phyloP scores from a whole-genome alignment of 2,329 filamentous ascomycete species.

The Alternaria sp. region DNA sequence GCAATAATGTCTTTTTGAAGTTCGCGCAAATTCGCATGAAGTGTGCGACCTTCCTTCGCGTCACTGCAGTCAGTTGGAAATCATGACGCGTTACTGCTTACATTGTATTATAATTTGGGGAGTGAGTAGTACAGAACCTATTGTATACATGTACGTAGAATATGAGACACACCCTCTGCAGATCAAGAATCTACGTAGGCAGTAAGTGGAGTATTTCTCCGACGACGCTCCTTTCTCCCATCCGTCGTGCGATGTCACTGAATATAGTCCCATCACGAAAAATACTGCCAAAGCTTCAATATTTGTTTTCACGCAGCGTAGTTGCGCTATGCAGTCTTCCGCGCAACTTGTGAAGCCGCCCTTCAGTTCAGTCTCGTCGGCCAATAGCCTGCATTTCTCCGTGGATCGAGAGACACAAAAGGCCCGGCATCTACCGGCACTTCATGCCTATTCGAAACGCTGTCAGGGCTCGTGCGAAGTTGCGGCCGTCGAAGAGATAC shows the following conservation, averaged over 20 bases:
- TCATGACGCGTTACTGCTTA: not conserved
- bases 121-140: not conserved
- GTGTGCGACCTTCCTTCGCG: not conserved
- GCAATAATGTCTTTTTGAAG: not conserved
- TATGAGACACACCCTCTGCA: not conserved
- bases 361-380: not conserved
- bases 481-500: not conserved
- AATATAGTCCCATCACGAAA: not conserved
- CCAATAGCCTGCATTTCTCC: not conserved
- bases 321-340: not conserved
- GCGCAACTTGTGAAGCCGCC: not conserved
- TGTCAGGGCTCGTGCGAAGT: not conserved
- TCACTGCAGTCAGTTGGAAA: not conserved
- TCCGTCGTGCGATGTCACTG: not conserved
- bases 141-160: not conserved
- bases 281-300: not conserved
- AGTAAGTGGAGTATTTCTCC: not conserved
- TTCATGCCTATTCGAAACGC: not conserved
- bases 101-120: not conserved
- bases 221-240: not conserved
- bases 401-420: not conserved
- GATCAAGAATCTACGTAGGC: not conserved
- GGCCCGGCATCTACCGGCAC: not conserved
- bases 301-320: not conserved
- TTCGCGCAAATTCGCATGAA: not conserved